Base-by-base conservation (phyloP, 768 basidiomycete genomes). In the Clavaria fumosa region DNA sequence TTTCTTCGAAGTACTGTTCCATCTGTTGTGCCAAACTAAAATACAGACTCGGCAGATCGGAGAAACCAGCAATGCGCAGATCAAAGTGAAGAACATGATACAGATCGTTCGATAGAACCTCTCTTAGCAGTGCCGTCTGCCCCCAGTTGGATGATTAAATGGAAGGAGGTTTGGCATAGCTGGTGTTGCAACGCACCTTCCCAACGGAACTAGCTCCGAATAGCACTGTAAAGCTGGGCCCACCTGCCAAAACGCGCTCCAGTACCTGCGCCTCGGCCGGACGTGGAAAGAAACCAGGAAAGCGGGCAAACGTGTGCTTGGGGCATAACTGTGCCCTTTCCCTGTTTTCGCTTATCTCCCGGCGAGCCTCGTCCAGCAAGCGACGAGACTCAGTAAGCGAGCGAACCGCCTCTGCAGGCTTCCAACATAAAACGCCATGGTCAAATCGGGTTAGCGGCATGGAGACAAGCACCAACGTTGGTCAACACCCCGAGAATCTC, bases 71-170 rank as follows among this genome's bases (percentile, higher is more conserved):
- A 34, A 86, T 83, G 4, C 83, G 73, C 30, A 89, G 63, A 53
- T 88, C 83, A 45, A 88, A 82, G 49, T 84, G 78, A 34, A 86
- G 66, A 38, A 86, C 80, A 56, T 84, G 80, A 50, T 78, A 88
- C 35, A 60, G 61, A 7, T 74, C 66, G 14, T 63, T 60, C 7
- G 72, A 74, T 18, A 89, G 70, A 19, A 86, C 72, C 55, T 88
- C 79, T 31, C 83, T 69, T 9, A 88, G 62, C 5, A 89, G 67
- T 0, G 78, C 74, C 4, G 85, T 89, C 76, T 84, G 47, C 9
- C 9, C 9, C 18, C 23, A 12, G 22, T 32, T 14, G 22, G 34
- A 37, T 23, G 15, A 28, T 31, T 9, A 24, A 17, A 28, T 30
- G 32, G 23, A 30, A 19, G 41, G 23, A 23, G 41, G 18, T 28